Base-by-base conservation (phyloP, 108 stramenopile genomes). In the Conticribra weissflogii region DNA sequence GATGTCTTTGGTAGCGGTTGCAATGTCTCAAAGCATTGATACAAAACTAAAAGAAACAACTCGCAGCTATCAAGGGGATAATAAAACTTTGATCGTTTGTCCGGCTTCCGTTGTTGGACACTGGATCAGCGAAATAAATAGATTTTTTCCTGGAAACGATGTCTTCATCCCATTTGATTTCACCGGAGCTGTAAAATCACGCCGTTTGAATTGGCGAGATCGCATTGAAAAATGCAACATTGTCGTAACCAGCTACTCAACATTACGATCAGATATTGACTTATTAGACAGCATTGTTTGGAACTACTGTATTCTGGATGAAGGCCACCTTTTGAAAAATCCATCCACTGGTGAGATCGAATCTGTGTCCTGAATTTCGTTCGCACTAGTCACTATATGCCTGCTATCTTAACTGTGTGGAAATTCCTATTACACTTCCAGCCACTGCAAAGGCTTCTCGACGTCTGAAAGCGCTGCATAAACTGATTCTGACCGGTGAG, bases 301-400 rank as follows among this genome's bases (percentile, higher is more conserved):
- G 91, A 62, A 69, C 4, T 95, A 88, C 59, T 87, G 92, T 62
- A 74, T 96, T 72, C 81, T 98, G 9, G 98, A 98, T 68, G 98
- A 98, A 69, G 98, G 96, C 2, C 98, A 98, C 78, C 56, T 96
- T 23, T 54, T 97, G 41, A 96, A 95, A 66, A 98, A 98, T 62
- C 96, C 95, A 7, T 91, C 85, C 61, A 96, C 96, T 17, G 56
- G 76, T 82, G 44, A 72, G 82, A 41, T 34, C 33, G 9, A 62
- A 17, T 7, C 21, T 57, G 8, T 41, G 21, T 8, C 41, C 63
- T 61, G 17, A 3, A 17, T 56, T 1, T 33, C 52, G 4, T 27
- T 52, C 12, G 3, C 24, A 3, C 31, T 52, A 48, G 32, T 21
- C 45, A 24, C 5, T 60, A 17, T 12, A 8, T 17, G 3, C 21